Evolutionary conservation across 1,139 yeast species (phyloP).

Genomic region (Kurtzmaniella quercitrusa): DNA sequence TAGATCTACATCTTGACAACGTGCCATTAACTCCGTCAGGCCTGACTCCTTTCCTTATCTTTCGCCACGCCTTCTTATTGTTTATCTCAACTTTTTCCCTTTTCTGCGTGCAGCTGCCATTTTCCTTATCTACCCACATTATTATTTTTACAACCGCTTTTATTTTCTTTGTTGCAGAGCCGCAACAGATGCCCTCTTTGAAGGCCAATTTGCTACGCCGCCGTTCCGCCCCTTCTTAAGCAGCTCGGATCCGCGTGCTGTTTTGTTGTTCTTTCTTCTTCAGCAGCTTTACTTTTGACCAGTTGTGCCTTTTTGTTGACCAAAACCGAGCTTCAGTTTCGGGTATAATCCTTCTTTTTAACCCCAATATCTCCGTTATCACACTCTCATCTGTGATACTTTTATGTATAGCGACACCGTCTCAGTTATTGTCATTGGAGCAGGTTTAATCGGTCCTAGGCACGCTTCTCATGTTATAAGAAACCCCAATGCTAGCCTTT

Average conservation of each 20-base stretch:
- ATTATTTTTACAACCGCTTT: too few species aligned
- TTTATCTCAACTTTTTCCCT: background rate
- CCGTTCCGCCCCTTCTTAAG: background rate
- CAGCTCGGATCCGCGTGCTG: background rate
- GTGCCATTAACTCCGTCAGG: background rate
- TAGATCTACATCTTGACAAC: too few species aligned
- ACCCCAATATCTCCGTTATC: background rate
- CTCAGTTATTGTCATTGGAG: conserved; percentile 22
- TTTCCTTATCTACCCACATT: background rate
- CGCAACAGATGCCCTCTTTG: background rate
- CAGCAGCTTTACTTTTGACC: background rate
- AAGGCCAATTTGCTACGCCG: background rate
- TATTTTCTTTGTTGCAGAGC: too few species aligned
- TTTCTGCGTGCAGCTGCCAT: background rate
- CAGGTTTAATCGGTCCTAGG: conserved; percentile 29
- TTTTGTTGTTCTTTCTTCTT: background rate
- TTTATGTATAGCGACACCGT: conserved; percentile 14
- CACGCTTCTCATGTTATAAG: conserved; percentile 23
- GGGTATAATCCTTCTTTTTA: too few species aligned
- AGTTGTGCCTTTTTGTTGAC: background rate
- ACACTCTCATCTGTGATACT: background rate
- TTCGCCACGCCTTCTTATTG: background rate
- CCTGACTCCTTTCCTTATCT: background rate
- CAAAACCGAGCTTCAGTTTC: too few species aligned
- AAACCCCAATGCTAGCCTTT: conserved; percentile 10